Conservation (phyloP, 257 asterid species). For the Fraxinus anomala region DNA sequence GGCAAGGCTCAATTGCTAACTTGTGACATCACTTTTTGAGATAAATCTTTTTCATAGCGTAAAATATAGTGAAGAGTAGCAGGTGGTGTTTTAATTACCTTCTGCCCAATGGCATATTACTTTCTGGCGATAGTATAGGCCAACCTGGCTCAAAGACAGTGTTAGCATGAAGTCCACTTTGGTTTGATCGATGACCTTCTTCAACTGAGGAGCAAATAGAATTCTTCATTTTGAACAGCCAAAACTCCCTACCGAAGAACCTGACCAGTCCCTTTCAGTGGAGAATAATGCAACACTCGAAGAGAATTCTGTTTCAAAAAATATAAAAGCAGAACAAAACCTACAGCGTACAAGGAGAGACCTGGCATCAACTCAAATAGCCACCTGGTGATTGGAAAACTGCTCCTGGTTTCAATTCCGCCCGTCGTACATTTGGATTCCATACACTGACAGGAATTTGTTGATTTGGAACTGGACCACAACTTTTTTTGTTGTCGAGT, state of each 20-base stretch:
- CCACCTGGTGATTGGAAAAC: slow-evolving; percentile 77
- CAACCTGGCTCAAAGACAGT: neutral
- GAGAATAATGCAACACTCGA: slow-evolving; percentile 29
- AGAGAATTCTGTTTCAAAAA: slow-evolving; percentile 19
- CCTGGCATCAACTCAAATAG: slow-evolving; percentile 49
- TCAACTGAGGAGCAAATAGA: slow-evolving; percentile 80
- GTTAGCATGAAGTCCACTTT: neutral
- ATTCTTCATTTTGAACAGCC: slow-evolving; percentile 73
- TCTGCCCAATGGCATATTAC: neutral
- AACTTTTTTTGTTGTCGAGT: too few species aligned
- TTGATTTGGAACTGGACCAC: too few species aligned
- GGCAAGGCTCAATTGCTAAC: neutral
- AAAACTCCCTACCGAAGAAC: slow-evolving; percentile 73
- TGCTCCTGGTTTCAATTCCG: slow-evolving; percentile 59
- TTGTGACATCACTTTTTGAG: neutral
- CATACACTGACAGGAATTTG: slow-evolving; percentile 11
- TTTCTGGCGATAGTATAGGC: neutral
- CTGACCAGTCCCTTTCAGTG: slow-evolving; percentile 60
- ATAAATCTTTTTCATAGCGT: neutral
- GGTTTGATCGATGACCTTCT: neutral
- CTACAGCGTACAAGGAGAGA: slow-evolving; percentile 28
- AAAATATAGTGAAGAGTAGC: neutral
- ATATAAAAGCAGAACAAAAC: slow-evolving; percentile 36
- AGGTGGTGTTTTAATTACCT: neutral
- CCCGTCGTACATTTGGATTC: slow-evolving; percentile 19